Conservation (phyloP, 2,329 filamentous ascomycete genomes). For the Aulographum hederae region DNA sequence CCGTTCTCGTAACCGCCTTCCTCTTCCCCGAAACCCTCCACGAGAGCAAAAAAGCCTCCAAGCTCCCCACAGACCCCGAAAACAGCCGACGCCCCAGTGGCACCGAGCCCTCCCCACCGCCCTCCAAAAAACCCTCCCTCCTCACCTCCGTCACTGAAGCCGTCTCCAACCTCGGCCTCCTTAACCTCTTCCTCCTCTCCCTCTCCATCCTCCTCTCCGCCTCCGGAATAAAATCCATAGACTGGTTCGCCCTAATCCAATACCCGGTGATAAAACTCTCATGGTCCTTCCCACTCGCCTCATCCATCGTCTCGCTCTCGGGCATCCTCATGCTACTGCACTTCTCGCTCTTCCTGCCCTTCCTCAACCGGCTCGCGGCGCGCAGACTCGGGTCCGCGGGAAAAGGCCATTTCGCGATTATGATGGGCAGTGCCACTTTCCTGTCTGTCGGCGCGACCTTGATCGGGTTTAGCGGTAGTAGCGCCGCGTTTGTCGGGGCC, state of each 20-base stretch:
- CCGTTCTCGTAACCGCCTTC: constrained; percentile 1
- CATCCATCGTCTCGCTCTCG: constrained; percentile 2
- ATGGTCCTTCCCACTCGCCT: constrained; percentile 5
- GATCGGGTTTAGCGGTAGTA: constrained; percentile 1
- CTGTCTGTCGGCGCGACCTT: neutral
- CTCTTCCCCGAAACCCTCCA: constrained; percentile 2
- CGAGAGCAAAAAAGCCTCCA: neutral
- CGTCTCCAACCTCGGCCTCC: constrained; percentile 2
- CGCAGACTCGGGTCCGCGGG: neutral
- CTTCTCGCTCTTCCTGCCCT: constrained; percentile 3
- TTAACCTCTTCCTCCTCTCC: constrained; percentile 2
- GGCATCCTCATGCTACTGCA: constrained; percentile 4
- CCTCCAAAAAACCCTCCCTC: neutral
- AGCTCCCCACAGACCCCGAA: neutral
- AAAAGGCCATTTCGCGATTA: constrained; percentile 1
- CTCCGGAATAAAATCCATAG: constrained; percentile 5
- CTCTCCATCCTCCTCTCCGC: constrained; percentile 3
- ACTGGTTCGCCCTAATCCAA: constrained; percentile 4
- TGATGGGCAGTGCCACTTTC: neutral
- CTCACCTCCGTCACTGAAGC: neutral
- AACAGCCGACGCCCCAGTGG: no score
- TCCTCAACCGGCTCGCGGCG: constrained; percentile 1
- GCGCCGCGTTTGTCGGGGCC: constrained; percentile 1
- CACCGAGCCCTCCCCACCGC: no score
- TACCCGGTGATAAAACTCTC: constrained; percentile 4